Evolutionary conservation across 208 protist species (phyloP), one percentile per base, ranked within the genome.

Genomic region (Angomonas deanei): DNA sequence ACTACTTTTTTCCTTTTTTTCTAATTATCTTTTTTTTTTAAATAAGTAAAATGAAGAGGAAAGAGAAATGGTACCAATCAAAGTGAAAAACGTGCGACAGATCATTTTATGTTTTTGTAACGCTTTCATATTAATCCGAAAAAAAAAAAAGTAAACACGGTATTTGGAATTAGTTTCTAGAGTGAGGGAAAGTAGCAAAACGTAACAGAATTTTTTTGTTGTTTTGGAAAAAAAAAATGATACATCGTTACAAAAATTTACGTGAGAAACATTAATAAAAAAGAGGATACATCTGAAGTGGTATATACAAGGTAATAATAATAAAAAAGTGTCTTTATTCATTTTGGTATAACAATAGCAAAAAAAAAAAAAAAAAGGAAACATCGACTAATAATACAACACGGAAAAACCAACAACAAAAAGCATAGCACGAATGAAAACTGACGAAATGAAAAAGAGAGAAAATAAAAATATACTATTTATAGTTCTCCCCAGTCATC

Each of bases 221-320:
- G 15, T 42, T n/a, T 15, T 8, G 36, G 15, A n/a, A 42, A 8
- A 58, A 32, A 60, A 49, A 26, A 52, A 53, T 19, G 31, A 59
- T 13, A 58, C 13, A 66, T 26, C 3, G 3, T 47, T 33, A 61
- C 3, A 68, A 10, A 61, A 26, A 68, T 39, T 36, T 53, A 68
- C 52, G 58, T 36, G 28, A 38, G 58, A 27, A 60, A 38, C 55
- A n/a, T 53, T 49, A 48, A 68, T 53, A 49, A 31, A 66, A n/a
- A n/a, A n/a, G n/a, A n/a, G n/a, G n/a, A n/a, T n/a, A n/a, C n/a
- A n/a, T n/a, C n/a, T n/a, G n/a, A n/a, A n/a, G n/a, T n/a, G n/a
- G n/a, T n/a, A n/a, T n/a, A n/a, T n/a, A n/a, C n/a, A n/a, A n/a
- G n/a, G n/a, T n/a, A n/a, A n/a, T n/a, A n/a, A n/a, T n/a, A n/a